These are phyloP conservation scores for Ambrosia hybrid DNA, from an alignment of 140 eudicot species.

Conservation along the genomic window DNA sequence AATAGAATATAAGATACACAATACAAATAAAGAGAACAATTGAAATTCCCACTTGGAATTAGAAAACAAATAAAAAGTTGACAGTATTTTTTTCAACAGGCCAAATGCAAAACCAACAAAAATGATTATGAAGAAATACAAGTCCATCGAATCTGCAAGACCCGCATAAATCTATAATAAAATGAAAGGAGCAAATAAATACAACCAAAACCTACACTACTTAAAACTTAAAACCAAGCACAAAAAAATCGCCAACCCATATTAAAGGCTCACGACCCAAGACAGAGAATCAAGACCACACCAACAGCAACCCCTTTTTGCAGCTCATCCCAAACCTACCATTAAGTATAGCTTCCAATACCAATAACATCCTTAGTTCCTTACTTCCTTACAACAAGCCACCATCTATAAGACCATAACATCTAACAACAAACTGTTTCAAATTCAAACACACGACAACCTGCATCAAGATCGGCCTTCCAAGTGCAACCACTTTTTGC, in stretches of 20 bases:
- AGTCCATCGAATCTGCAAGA: neutral
- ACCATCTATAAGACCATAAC: neutral
- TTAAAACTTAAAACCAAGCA: neutral
- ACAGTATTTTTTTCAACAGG: neutral
- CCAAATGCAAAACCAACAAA: conserved; percentile 2
- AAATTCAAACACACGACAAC: too few species aligned
- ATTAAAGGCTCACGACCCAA: neutral
- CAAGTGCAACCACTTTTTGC: too few species aligned
- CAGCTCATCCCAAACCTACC: neutral
- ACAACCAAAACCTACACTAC: neutral
- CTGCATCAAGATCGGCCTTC: too few species aligned
- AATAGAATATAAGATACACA: neutral
- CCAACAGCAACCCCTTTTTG: neutral
- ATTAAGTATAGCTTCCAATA: neutral
- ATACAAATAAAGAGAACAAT: neutral
- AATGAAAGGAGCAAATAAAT: neutral
- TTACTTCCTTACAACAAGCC: too few species aligned
- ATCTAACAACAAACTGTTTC: neutral
- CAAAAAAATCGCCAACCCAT: neutral
- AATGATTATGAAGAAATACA: neutral
- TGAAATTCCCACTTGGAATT: neutral
- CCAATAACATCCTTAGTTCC: neutral
- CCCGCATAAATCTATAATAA: neutral
- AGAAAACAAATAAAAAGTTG: neutral
- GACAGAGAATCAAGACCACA: neutral